Base-by-base conservation (phyloP, 768 basidiomycete species). In the Lyophyllum semitale region DNA sequence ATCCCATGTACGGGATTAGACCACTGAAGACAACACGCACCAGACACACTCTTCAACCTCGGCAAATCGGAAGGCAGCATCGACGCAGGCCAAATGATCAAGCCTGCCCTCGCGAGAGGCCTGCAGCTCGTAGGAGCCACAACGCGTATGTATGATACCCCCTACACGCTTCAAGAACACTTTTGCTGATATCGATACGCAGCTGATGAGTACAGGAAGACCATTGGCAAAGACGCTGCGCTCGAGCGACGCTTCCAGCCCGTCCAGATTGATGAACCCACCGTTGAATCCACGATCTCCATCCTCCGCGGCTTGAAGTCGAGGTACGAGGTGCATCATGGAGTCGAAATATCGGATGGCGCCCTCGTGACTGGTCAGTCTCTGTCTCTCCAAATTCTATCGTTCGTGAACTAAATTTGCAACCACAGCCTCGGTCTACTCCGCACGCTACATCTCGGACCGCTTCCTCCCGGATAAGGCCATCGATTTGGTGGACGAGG, bases 21-120 rank as follows among this genome's bases (percentile, higher is more conserved):
- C 17, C 44, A n/a, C n/a, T n/a, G n/a, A n/a, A n/a, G n/a, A n/a
- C 29, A 9, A 40, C 30, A 7, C 26, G 18, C 30, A 18, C 32
- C 27, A 89, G 88, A 93, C 59, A 87, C 82, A 0, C 76, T 93
- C 3, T 91, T 94, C 75, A 91, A 94, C 52, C 81, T 96, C 7
- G 94, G 94, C 0, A 95, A 95, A 69, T 81, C 91, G 0, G 94
- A 95, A 72, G 94, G 94, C 22, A 91, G 91, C 59, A 88, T 96
- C 55, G 93, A 95, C 62, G 94, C 91, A 1, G 93, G 93, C 0
- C 88, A 92, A 63, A 94, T 95, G 91, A 94, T 95, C 63, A 95
- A 94, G 64, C 93, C 93, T 27, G 90, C 93, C 0, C 78, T 95
- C 1, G 94, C 93, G 6, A 77, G 93, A 32, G 94, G 94, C 6